Evolutionary conservation across 225 moss, liverwort and hornwort species (phyloP).

Genomic region (Sphagnum tenellum): DNA sequence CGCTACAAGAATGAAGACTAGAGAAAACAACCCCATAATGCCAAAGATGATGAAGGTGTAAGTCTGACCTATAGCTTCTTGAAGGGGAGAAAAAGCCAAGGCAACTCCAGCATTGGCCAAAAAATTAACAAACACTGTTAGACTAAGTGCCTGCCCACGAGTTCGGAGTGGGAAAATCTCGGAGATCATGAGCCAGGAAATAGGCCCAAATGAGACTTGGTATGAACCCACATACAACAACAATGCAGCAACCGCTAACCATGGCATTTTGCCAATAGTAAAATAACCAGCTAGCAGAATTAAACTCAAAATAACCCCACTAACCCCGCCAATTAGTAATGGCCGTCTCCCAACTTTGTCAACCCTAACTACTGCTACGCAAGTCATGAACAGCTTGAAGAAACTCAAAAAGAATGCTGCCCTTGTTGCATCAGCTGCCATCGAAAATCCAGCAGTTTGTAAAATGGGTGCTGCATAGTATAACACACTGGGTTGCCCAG

Average conservation of each 20-base stretch:
- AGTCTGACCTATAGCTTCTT: conserved; percentile 62
- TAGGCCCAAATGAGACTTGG: conserved; percentile 87
- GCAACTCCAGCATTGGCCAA: conserved; percentile 76
- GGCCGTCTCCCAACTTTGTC: conserved; percentile 80
- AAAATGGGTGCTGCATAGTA: conserved; percentile 92
- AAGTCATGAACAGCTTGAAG: conserved; percentile 76
- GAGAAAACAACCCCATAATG: conserved; percentile 38
- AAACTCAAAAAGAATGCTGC: conserved; percentile 57
- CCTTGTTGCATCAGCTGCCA: conserved; percentile 72
- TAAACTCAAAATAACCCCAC: conserved; percentile 53
- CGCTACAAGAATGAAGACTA: conserved; percentile 36
- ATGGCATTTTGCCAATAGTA: conserved; percentile 52
- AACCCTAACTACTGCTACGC: conserved; percentile 61
- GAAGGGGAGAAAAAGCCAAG: conserved; percentile 64
- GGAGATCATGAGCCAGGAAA: conserved; percentile 94
- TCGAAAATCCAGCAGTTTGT: conserved; percentile 74
- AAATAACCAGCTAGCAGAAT: conserved; percentile 59
- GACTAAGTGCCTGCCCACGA: conserved; percentile 60
- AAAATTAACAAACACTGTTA: conserved; percentile 76
- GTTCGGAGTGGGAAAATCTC: conserved; percentile 82
- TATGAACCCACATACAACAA: conserved; percentile 81
- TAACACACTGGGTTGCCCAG: conserved; percentile 81
- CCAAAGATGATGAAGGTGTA: conserved; percentile 68
- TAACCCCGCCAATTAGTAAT: conserved; percentile 66
- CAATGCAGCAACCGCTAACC: conserved; percentile 59